Percentiles rank a stretch among this genome's conserved stretches.
These are phyloP conservation scores for Exophiala bonariae DNA, from an alignment of 2,329 filamentous ascomycete genomes.

Conservation along the genomic window DNA sequence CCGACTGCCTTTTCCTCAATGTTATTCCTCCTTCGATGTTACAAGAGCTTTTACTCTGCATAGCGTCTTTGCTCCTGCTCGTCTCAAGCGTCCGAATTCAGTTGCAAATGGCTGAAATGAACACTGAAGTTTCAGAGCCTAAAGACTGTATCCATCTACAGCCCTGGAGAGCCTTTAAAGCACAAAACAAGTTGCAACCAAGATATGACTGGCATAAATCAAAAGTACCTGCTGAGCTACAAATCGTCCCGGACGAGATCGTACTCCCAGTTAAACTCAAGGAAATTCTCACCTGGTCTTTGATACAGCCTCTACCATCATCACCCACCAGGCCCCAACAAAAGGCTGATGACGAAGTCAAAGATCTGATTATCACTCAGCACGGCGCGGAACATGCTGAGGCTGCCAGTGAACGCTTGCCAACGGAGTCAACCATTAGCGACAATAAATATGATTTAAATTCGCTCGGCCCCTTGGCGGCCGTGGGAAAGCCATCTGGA, in stretches of 20 bases:
- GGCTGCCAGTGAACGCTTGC: background rate
- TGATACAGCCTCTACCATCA: constrained; percentile 1
- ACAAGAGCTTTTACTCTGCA: background rate
- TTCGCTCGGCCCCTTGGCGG: background rate
- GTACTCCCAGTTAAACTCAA: constrained; percentile 16
- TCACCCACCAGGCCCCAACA: background rate
- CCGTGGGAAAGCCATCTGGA: no score
- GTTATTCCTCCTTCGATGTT: constrained; percentile 7
- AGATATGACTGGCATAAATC: constrained; percentile 11
- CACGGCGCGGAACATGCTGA: background rate
- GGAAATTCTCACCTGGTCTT: constrained; percentile 24
- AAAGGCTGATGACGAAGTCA: background rate
- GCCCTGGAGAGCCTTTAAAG: background rate
- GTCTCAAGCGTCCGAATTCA: background rate
- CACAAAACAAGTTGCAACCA: background rate
- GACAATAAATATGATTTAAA: background rate
- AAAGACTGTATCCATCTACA: no score
- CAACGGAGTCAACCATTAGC: background rate
- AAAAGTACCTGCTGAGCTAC: constrained; percentile 17
- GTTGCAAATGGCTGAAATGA: constrained; percentile 5
- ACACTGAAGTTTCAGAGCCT: background rate
- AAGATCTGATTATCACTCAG: background rate
- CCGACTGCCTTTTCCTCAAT: background rate
- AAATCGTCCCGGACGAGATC: constrained; percentile 12
- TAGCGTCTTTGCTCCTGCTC: constrained; percentile 6